Evolutionary conservation across 1,284 basidiomycete genomes (phyloP).

Genomic region (Apiotrichum veenhuisii): DNA sequence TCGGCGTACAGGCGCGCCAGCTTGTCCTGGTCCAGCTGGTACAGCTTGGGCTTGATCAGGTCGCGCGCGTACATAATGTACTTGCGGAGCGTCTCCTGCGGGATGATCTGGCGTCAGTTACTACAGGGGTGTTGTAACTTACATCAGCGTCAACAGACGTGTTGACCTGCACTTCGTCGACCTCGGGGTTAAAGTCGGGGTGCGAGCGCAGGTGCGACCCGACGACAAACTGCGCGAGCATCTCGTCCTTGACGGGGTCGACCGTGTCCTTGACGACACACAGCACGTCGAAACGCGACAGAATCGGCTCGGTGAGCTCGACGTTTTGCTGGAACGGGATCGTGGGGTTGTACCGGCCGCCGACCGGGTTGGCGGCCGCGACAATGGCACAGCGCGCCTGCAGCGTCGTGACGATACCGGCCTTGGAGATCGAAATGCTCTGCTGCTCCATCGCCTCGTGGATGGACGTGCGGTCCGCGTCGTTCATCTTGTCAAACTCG

Average conservation of each 20-base stretch:
- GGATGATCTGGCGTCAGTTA: slow-evolving; percentile 66
- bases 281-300: slow-evolving; percentile 97
- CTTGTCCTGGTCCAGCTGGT: slow-evolving; percentile 94
- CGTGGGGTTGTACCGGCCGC: slow-evolving; percentile 94
- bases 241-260: slow-evolving; percentile 94
- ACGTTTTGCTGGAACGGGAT: slow-evolving; percentile 98
- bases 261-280: slow-evolving; percentile 98
- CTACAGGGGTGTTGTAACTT: slow-evolving; percentile 40
- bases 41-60: slow-evolving; percentile 84
- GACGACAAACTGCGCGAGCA: slow-evolving; percentile 94
- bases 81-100: slow-evolving; percentile 94
- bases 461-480: slow-evolving; percentile 92
- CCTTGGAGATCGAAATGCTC: slow-evolving; percentile 98
- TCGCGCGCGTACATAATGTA: slow-evolving; percentile 99
- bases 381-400: slow-evolving; percentile 97
- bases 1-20: slow-evolving; percentile 93
- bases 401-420: slow-evolving; percentile 93
- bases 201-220: slow-evolving; percentile 92
- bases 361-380: slow-evolving; percentile 94
- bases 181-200: slow-evolving; percentile 80
- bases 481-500: slow-evolving; percentile 99
- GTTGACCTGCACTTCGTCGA: slow-evolving; percentile 80
- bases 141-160: slow-evolving; percentile 90
- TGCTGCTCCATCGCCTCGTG: slow-evolving; percentile 99
- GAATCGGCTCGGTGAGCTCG: slow-evolving; percentile 94